Conservation (phyloP, 495 filamentous ascomycete genomes). For the Penicillium tannophilum region DNA sequence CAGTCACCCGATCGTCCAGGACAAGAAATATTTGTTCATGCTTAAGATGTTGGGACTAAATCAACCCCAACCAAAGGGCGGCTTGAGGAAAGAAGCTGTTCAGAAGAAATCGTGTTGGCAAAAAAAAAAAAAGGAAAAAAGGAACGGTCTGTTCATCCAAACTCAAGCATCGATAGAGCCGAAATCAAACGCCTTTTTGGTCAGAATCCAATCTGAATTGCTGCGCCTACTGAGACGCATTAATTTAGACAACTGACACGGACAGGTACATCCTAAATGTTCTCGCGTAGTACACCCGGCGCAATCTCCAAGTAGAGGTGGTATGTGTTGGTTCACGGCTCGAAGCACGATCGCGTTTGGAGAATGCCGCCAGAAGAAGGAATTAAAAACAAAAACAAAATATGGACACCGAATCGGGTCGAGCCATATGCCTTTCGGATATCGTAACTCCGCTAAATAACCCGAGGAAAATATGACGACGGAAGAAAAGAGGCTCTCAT, state of each 20-base stretch:
- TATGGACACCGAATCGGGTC: constrained; percentile 25
- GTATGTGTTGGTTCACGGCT: not conserved
- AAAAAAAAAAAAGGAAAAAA: constrained; percentile 6
- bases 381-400: constrained; percentile 15
- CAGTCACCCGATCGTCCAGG: constrained; percentile 16
- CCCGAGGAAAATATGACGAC: constrained; percentile 25
- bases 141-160: constrained; percentile 18
- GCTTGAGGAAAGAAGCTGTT: constrained; percentile 5
- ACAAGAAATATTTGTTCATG: constrained; percentile 1
- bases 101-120: not conserved
- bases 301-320: not conserved
- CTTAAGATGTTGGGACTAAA: constrained; percentile 3
- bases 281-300: not conserved
- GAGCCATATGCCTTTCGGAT: constrained; percentile 28
- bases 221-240: constrained; percentile 3
- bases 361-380: constrained; percentile 1
- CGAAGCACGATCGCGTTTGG: constrained; percentile 8
- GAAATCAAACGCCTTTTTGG: constrained; percentile 31
- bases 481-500: constrained; percentile 16
- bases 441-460: constrained; percentile 35
- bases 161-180: constrained; percentile 18
- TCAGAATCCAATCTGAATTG: not conserved
- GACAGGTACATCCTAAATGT: not conserved
- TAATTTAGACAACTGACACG: not conserved
- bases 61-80: constrained; percentile 12